These are phyloP conservation scores for Teunomyces funiuensis DNA, from an alignment of 805 yeast genomes.

Conservation along the genomic window DNA sequence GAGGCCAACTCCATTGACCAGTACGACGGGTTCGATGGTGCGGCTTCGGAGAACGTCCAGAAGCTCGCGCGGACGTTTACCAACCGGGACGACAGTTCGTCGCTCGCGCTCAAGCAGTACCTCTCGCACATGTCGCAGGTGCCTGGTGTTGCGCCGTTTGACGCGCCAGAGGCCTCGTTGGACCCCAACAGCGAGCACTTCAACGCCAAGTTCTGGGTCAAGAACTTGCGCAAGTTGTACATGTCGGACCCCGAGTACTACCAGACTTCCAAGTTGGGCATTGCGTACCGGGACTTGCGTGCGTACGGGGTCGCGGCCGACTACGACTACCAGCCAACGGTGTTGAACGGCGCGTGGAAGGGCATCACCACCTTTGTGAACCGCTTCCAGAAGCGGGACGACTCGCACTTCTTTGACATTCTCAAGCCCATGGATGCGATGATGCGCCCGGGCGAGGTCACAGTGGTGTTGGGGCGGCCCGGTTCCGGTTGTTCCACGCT, in stretches of 20 bases:
- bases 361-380: slow-evolving; percentile 14
- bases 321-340: slow-evolving; percentile 62
- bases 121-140: slow-evolving; percentile 51
- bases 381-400: slow-evolving; percentile 15
- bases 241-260: slow-evolving; percentile 58
- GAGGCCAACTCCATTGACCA: slow-evolving; percentile 1
- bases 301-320: slow-evolving; percentile 66
- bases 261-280: slow-evolving; percentile 58
- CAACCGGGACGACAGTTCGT: slow-evolving; percentile 7
- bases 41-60: slow-evolving; percentile 16
- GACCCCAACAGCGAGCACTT: slow-evolving; percentile 61
- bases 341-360: slow-evolving; percentile 39
- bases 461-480: slow-evolving; percentile 40
- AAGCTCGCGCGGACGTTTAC: slow-evolving; percentile 25
- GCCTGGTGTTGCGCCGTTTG: slow-evolving; percentile 45
- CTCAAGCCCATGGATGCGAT: slow-evolving; percentile 31
- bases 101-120: slow-evolving; percentile 29
- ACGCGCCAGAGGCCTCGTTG: slow-evolving; percentile 32
- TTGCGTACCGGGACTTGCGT: slow-evolving; percentile 55
- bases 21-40: slow-evolving; percentile 11
- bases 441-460: slow-evolving; percentile 35
- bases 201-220: slow-evolving; percentile 63
- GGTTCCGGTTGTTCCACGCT: slow-evolving; percentile 41
- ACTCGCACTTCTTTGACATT: slow-evolving; percentile 25
- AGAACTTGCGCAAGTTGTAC: slow-evolving; percentile 53